Evolutionary conservation across 306 rosid species (phyloP), one percentile per base, ranked within the genome.

Genomic region (Pueraria montana): DNA sequence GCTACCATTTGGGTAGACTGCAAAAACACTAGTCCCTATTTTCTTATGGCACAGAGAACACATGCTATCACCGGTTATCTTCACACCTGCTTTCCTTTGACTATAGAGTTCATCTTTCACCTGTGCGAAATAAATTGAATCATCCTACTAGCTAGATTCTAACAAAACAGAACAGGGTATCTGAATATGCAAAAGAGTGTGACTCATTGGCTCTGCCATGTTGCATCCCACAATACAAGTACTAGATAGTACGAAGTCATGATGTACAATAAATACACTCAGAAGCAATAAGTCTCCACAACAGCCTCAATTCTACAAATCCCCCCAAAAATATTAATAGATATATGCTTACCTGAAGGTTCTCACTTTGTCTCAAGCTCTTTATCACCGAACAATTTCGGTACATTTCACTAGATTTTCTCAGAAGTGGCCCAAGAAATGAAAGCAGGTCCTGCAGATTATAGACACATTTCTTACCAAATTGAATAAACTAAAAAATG

Each of bases 11-110:
- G 99, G 98, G 86, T 91, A 92, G 69, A 96, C 97, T 0, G 97
- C 99, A 70, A 96, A 96, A 48, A 94, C 98, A 68, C 99, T 96
- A 0, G 95, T 90, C 74, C 99, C 99, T 73, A 96, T 84, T 86
- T 96, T 96, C 94, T 96, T 96, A 80, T 87, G 89, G 91, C 99
- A 94, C 83, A 96, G 93, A 75, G 99, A 94, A 85, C 98, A 94
- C 93, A 84, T 82, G 90, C 97, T 94, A 55, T 96, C 98, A 30
- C 98, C 26, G n/a, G 94, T 90, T 64, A 96, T 85, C 91, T 91
- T 94, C 69, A 92, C 91, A 30, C 84, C 90, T 11, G 90, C 79
- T 84, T 94, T 91, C 90, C 98, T 91, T 80, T 96, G 91, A 81
- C 82, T 81, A 65, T 88, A 94, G 61, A 96, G 94, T 71, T 91